Evolutionary conservation across 2,329 filamentous ascomycete species (phyloP).

Genomic region (Arachnomyces sp.): DNA sequence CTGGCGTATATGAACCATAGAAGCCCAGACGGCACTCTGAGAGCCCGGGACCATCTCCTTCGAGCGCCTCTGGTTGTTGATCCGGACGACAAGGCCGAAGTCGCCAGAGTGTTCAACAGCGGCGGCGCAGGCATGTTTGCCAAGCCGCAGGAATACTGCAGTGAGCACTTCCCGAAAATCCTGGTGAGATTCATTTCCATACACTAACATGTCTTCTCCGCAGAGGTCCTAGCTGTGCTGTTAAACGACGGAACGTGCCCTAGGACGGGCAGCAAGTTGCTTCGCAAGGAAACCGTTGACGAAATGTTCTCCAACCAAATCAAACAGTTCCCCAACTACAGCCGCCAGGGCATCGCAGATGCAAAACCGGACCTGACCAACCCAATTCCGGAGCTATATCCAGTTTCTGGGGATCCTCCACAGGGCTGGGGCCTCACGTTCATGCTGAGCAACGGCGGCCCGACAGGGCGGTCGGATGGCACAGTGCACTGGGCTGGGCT

Average conservation of each 20-base stretch:
- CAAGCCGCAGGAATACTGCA: conserved; percentile 51
- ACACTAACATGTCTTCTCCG: neutral
- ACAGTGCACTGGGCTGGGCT: conserved; percentile 53
- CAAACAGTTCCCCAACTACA: conserved; percentile 46
- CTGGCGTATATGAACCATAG: conserved; percentile 52
- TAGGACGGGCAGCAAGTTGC: conserved; percentile 45
- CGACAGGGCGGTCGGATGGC: conserved; percentile 44
- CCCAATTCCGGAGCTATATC: conserved; percentile 44
- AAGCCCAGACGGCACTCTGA: conserved; percentile 36
- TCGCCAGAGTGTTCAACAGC: conserved; percentile 44
- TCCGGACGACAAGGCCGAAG: conserved; percentile 34
- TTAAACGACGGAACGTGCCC: conserved; percentile 58
- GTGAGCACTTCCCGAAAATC: conserved; percentile 31
- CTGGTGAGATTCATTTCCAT: neutral
- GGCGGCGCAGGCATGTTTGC: conserved; percentile 57
- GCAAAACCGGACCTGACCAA: conserved; percentile 45
- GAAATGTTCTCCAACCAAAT: conserved; percentile 60
- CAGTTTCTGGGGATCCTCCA: conserved; percentile 34
- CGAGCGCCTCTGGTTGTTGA: conserved; percentile 38
- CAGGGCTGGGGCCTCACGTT: conserved; percentile 59
- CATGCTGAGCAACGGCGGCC: conserved; percentile 44
- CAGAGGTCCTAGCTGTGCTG: conserved; percentile 52
- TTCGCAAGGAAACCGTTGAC: conserved; percentile 51
- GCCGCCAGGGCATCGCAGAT: conserved; percentile 36
- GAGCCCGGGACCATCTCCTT: conserved; percentile 43